phyloP scores from a whole-genome alignment of 1,284 basidiomycete genomes.

The Sporisorium graminicola region DNA sequence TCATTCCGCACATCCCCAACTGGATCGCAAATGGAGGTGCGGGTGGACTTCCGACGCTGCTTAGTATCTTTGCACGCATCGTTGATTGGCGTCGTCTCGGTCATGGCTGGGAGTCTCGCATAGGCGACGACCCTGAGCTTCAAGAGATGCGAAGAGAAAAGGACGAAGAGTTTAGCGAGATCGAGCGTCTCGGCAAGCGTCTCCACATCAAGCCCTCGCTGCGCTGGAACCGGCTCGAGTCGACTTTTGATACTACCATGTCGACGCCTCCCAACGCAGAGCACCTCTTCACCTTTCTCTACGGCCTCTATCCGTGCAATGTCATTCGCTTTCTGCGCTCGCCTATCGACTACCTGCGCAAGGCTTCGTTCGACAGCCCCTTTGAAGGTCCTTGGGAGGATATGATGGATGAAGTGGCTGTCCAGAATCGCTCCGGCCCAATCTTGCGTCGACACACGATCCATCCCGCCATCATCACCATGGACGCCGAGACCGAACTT shows the following conservation, averaged over 20 bases:
- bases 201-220: constrained; percentile 49
- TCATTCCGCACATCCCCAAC: constrained; percentile 66
- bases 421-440: constrained; percentile 72
- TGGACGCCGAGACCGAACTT: constrained; percentile 77
- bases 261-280: constrained; percentile 60
- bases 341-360: constrained; percentile 78
- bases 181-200: constrained; percentile 59
- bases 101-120: constrained; percentile 54
- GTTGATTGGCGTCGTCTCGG: constrained; percentile 61
- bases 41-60: constrained; percentile 57
- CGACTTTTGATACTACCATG: constrained; percentile 52
- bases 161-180: constrained; percentile 56
- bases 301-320: constrained; percentile 89
- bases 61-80: constrained; percentile 63
- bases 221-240: constrained; percentile 57
- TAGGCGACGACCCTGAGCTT: constrained; percentile 41
- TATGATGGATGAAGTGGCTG: constrained; percentile 74
- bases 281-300: constrained; percentile 78
- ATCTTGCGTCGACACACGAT: constrained; percentile 80
- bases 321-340: constrained; percentile 79
- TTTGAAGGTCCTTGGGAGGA: constrained; percentile 71
- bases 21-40: constrained; percentile 64
- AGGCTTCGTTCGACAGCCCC: constrained; percentile 75
- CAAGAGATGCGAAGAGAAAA: constrained; percentile 44
- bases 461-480: constrained; percentile 80